Evolutionary conservation across 805 yeast genomes (phyloP).

Genomic region (Debaryomyces tyrocola): DNA sequence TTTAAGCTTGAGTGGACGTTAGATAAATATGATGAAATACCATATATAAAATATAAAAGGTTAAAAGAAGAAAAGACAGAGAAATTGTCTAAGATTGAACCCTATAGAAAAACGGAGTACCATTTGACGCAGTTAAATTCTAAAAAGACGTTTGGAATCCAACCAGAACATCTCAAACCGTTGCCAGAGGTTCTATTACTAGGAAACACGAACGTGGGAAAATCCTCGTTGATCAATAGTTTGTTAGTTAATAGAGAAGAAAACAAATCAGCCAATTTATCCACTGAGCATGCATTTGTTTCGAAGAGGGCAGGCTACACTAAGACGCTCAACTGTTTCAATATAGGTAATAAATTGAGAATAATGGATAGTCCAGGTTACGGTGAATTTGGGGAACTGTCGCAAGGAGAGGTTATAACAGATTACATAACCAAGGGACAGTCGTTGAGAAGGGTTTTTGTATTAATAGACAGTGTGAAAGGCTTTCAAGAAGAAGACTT

Average conservation of each 20-base stretch:
- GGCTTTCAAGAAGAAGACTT: slow-evolving; percentile 63
- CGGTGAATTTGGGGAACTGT: slow-evolving; percentile 63
- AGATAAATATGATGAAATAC: slow-evolving; percentile 53
- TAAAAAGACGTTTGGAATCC: slow-evolving; percentile 29
- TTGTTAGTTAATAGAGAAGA: slow-evolving; percentile 44
- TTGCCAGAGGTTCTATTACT: slow-evolving; percentile 73
- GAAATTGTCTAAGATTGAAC: slow-evolving; percentile 19
- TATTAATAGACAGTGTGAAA: slow-evolving; percentile 59
- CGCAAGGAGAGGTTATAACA: slow-evolving; percentile 70
- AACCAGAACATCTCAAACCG: slow-evolving; percentile 30
- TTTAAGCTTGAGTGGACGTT: slow-evolving; percentile 62
- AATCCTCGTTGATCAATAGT: slow-evolving; percentile 72
- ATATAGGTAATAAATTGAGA: slow-evolving; percentile 60
- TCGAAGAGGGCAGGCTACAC: slow-evolving; percentile 59
- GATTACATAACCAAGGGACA: slow-evolving; percentile 59
- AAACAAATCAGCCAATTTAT: slow-evolving; percentile 21
- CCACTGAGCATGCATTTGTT: slow-evolving; percentile 49
- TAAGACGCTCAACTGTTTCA: slow-evolving; percentile 69
- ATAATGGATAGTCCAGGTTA: slow-evolving; percentile 90
- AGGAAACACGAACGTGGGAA: slow-evolving; percentile 87
- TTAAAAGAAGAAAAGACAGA: slow-evolving; percentile 14
- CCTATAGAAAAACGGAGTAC: slow-evolving; percentile 21
- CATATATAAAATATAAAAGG: slow-evolving; percentile 47
- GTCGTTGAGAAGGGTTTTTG: slow-evolving; percentile 55
- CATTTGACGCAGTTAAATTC: slow-evolving; percentile 15